Base-by-base conservation (phyloP, 768 basidiomycete genomes). In the Leccinum longicurvipes region DNA sequence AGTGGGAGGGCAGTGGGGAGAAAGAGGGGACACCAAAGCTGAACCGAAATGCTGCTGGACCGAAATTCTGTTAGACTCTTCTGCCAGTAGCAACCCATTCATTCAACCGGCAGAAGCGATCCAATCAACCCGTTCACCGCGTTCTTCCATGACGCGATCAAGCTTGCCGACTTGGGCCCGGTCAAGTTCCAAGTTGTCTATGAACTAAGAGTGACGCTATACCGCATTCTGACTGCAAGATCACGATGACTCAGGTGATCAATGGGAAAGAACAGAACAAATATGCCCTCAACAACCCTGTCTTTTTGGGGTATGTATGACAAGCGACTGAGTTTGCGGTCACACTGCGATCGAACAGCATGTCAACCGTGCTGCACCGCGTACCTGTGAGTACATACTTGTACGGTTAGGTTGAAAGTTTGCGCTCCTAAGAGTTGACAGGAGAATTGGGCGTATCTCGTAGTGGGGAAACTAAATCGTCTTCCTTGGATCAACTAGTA, bases 81-180 rank as follows among this genome's bases (percentile, higher is more conserved):
- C 34, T 36, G 32, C 2, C 6, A n/a, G n/a, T n/a, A n/a, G 32
- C 32, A 34, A 34, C 14, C 34, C 12, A 31, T 12, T 14, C 29
- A 29, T 9, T 10, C n/a, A n/a, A 17, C 36, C 23, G 12, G 21
- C 15, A 31, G 25, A 23, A 41, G 51, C 27, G 15, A 53, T 52
- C 8, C 17, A 31, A 60, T 59, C 58, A 46, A 31, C 2, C 17
- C 59, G 47, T 62, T 58, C 58, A 41, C 42, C 24, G 49, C 24
- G 50, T 14, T 39, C 24, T 14, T 39, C 24, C 27, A 23, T 29
- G 1, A 28, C 19, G 29, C 17, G 27, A 31, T 47, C 52, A 6
- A 44, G 51, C 32, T 0, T 6, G 60, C 60, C 28, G 59, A 63
- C 7, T 59, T 39, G 60, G n/a, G 48, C 60, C 51, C 36, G 52